These are phyloP conservation scores for Fusarium papillatum DNA, from an alignment of 2,329 filamentous ascomycete species.

Conservation along the genomic window DNA sequence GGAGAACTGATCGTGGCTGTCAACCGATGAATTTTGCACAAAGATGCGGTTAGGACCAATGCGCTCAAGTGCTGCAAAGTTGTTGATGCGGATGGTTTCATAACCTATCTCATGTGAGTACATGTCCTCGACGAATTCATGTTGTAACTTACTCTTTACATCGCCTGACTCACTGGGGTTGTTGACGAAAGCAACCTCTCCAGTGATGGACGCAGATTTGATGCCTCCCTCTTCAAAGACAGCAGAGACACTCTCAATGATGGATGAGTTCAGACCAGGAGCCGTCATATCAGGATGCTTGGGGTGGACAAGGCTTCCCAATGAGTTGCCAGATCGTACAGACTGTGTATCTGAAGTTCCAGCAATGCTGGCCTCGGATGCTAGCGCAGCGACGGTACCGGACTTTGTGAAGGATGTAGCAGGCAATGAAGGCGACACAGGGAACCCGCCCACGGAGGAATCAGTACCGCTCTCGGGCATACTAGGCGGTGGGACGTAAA, in stretches of 20 bases:
- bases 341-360: conserved; percentile 88
- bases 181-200: conserved; percentile 91
- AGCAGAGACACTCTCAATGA: conserved; percentile 93
- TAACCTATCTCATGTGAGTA: conserved; percentile 54
- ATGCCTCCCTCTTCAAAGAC: conserved; percentile 82
- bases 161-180: conserved; percentile 67
- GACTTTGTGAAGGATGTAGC: conserved; percentile 38
- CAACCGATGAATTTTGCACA: conserved; percentile 75
- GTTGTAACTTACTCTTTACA: conserved; percentile 58
- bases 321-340: conserved; percentile 87
- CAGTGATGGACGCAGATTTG: conserved; percentile 81
- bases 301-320: conserved; percentile 76
- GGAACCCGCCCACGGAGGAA: conserved; percentile 28
- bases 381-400: conserved; percentile 66
- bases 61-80: conserved; percentile 89
- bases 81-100: conserved; percentile 85
- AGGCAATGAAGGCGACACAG: conserved; percentile 39
- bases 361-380: conserved; percentile 72
- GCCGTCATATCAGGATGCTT: conserved; percentile 87
- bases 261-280: conserved; percentile 86
- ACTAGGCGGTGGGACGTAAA: conserved; percentile 75
- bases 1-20: conserved; percentile 83
- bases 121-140: too few species aligned
- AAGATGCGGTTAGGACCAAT: conserved; percentile 96
- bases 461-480: conserved; percentile 51